Percentiles rank a stretch among this genome's conserved stretches.
phyloP scores from a whole-genome alignment of 768 basidiomycete genomes.

The Lactarius deliciosus region DNA sequence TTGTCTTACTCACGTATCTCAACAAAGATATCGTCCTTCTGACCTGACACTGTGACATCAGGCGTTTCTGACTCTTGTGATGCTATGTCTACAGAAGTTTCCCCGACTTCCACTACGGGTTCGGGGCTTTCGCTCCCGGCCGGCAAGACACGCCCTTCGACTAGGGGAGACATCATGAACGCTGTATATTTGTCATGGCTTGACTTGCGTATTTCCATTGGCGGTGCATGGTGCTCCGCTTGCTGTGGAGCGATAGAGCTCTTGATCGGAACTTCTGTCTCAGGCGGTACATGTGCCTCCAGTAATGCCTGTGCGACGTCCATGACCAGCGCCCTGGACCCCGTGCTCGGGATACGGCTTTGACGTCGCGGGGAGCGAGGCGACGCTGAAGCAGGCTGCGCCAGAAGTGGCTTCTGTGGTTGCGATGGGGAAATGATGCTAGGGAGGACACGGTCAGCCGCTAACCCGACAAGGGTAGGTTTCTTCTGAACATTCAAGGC shows the following conservation, averaged over 20 bases:
- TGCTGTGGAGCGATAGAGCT: slow-evolving; percentile 4
- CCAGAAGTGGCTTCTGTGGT: background rate
- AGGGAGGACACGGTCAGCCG: slow-evolving; percentile 45
- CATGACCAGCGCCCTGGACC: slow-evolving; percentile 72
- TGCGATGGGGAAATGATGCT: slow-evolving; percentile 36
- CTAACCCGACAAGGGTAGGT: slow-evolving; percentile 33
- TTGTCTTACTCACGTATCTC: slow-evolving; percentile 37
- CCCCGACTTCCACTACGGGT: background rate
- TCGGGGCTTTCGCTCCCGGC: slow-evolving; percentile 30
- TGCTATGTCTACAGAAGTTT: background rate
- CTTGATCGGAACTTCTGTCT: background rate
- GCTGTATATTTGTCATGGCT: slow-evolving; percentile 68
- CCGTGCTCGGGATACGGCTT: slow-evolving; percentile 63
- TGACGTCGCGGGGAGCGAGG: slow-evolving; percentile 43
- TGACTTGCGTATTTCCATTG: slow-evolving; percentile 59
- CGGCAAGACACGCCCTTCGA: slow-evolving; percentile 64
- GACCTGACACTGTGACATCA: background rate
- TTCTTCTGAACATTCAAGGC: slow-evolving; percentile 21
- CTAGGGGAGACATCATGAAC: slow-evolving; percentile 59
- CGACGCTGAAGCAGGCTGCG: background rate
- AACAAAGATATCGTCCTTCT: slow-evolving; percentile 26
- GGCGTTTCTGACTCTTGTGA: background rate
- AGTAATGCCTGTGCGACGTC: slow-evolving; percentile 67
- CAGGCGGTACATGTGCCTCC: slow-evolving; percentile 34
- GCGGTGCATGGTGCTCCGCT: slow-evolving; percentile 27